Evolutionary conservation across 192 early-diverging fungal genomes (phyloP).

Genomic region (Geranomyces variabilis): DNA sequence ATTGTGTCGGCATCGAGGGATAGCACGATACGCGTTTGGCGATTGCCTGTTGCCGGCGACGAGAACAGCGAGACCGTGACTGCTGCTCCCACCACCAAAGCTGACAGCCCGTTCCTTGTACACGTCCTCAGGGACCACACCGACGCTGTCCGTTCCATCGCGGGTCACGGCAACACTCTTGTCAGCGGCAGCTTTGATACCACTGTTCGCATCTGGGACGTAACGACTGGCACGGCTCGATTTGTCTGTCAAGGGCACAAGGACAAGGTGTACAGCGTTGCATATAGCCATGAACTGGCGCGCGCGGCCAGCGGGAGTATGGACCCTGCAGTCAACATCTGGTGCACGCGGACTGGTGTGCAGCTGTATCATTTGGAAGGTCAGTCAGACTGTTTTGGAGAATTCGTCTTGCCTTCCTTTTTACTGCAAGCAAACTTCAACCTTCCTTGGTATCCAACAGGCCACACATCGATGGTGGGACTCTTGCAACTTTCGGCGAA

Average conservation of each 20-base stretch:
- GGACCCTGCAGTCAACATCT: not conserved
- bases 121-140: not conserved
- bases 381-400: not conserved
- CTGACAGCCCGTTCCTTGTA: not conserved
- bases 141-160: constrained; percentile 1
- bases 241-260: not conserved
- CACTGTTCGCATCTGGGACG: constrained; percentile 10
- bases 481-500: not conserved
- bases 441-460: not conserved
- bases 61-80: not conserved
- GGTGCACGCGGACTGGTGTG: constrained; percentile 2
- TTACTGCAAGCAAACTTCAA: not conserved
- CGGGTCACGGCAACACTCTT: constrained; percentile 1
- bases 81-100: not conserved
- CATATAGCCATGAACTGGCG: not conserved
- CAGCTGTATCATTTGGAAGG: not conserved
- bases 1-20: not conserved
- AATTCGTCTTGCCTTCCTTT: not conserved
- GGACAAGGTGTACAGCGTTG: constrained; percentile 13
- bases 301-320: constrained; percentile 8
- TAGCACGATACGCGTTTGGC: not conserved
- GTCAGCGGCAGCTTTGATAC: constrained; percentile 2
- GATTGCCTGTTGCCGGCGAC: not conserved
- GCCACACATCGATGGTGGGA: constrained; percentile 4
- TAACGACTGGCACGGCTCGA: not conserved